Evolutionary conservation across 2,329 filamentous ascomycete species (phyloP), one percentile per base, ranked within the genome.

Genomic region (Phyllosticta citribraziliensis): DNA sequence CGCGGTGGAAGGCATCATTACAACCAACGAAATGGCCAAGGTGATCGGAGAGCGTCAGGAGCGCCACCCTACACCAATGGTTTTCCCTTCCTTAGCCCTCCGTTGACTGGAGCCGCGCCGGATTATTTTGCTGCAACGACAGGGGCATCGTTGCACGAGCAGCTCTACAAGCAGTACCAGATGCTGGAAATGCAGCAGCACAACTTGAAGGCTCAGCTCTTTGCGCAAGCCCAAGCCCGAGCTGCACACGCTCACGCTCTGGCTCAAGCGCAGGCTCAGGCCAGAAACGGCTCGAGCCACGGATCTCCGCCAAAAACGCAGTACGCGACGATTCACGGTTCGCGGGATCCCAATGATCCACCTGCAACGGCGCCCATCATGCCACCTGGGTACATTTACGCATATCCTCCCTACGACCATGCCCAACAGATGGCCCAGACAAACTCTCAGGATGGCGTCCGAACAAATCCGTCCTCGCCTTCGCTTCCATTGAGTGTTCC

Each of bases 1-100:
- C 75, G 82, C 66, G 76, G 78, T 40, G 73, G 72, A 52, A 69
- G 72, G 62, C 75, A 73, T 53, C 74, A 79, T 62, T 77, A 81
- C 66, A 76, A 76, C 58, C 75, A 79, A 56, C 77, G 81, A 58
- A 76, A 76, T 52, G 77, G 78, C 56, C 72, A 78, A 61, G 68
- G 65, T 33, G 75, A 74, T 63, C 77, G 84, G 63, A 78, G 84
- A 67, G 77, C 83, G 17, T 86, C 83, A 2, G 84, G 82, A 69
- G 80, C 82, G 33, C 78, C 80, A 4, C 79, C 75, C 64, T 70
- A 70, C 53, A 72, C 74, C 60, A 74, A 72, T 54, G 70, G 74
- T 30, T 68, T 70, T 35, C 70, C 65, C 8, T 75, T 70, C 52
- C 66, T 78, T 58, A 79, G 77, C 63, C 77, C 77, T 35, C 76